Base-by-base conservation (phyloP, 495 filamentous ascomycete species). In the Glonium stellatum region DNA sequence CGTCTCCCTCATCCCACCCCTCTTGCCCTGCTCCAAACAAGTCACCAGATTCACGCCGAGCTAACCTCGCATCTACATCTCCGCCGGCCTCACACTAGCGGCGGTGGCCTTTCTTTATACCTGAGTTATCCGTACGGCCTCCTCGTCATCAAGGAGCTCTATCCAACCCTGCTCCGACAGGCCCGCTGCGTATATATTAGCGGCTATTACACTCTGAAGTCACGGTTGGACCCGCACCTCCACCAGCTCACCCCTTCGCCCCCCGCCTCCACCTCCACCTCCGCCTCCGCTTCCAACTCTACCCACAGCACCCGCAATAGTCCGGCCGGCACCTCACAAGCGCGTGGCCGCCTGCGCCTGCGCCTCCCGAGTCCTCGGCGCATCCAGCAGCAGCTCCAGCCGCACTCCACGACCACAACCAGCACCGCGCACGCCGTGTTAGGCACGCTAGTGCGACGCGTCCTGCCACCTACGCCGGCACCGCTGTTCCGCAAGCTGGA, bases 51-150 rank as follows among this genome's bases (percentile, higher is more conserved):
- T 23, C 31, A 53, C 19, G 57, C 44, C 18, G 57, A 60, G 27
- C 41, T 64, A 12, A 23, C 15, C 15, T 49, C 50, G 18, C 58
- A 64, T 35, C 49, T 60, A 23, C 34, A 41, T 12, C 23, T 58
- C 25, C 55, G 55, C 39, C 22, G 11, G 10, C 51, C 13, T 18
- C 59, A 55, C 19, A 36, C 4, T 50, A n/a, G 27, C 12, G 5
- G n/a, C 18, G 39, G 25, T 9, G 47, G 49, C 11, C 55, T 60
- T 5, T 23, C 54, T 2, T 54, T 72, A 15, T 71, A 66, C 64
- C 18, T 69, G n/a, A 47, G 57, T 1, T 72, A 66, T 55, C 70
- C 70, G 1, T 39, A 62, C 52, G 70, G 70, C 48, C 49, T 72
- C 8, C 54, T 69, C 34, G 66, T 68, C 12, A 57, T 66, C 10